Percentiles rank a stretch among this genome's conserved stretches.
phyloP scores from a whole-genome alignment of 257 asterid species.

The Lithospermum erythrorhizon region DNA sequence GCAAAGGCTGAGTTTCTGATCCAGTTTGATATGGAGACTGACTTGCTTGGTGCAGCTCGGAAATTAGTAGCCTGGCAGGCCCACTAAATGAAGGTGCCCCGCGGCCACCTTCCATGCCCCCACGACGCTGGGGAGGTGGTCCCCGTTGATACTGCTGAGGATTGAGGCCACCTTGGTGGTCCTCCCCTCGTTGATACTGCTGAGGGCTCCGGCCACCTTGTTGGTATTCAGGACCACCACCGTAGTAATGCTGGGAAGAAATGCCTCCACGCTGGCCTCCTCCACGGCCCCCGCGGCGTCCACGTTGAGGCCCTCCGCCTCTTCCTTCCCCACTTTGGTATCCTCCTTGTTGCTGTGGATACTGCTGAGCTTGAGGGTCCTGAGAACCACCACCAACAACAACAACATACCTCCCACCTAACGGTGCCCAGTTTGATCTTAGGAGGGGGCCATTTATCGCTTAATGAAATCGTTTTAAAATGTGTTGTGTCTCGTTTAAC shows the following conservation, averaged over 20 bases:
- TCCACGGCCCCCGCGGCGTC: constrained; percentile 17
- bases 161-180: too few relatives aligned
- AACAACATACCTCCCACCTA: constrained; percentile 26
- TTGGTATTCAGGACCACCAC: constrained; percentile 29
- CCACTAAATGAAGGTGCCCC: constrained; percentile 59
- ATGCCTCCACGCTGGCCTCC: constrained; percentile 32
- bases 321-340: constrained; percentile 21
- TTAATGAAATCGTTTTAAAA: too few relatives aligned
- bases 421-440: too few relatives aligned
- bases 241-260: constrained; percentile 27
- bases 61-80: constrained; percentile 57
- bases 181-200: too few relatives aligned
- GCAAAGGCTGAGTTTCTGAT: constrained; percentile 25
- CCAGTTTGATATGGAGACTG: constrained; percentile 44
- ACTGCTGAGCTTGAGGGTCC: constrained; percentile 39
- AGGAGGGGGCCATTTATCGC: too few relatives aligned
- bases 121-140: too few relatives aligned
- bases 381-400: constrained; percentile 44
- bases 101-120: constrained; percentile 46
- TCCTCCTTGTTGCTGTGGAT: constrained; percentile 30
- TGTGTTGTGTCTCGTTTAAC: too few relatives aligned
- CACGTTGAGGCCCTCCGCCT: constrained; percentile 35
- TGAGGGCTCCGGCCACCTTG: constrained; percentile 39
- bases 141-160: too few relatives aligned
- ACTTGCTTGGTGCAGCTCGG: constrained; percentile 99